phyloP scores from a whole-genome alignment of 768 basidiomycete genomes.

The Ramaria sp. region DNA sequence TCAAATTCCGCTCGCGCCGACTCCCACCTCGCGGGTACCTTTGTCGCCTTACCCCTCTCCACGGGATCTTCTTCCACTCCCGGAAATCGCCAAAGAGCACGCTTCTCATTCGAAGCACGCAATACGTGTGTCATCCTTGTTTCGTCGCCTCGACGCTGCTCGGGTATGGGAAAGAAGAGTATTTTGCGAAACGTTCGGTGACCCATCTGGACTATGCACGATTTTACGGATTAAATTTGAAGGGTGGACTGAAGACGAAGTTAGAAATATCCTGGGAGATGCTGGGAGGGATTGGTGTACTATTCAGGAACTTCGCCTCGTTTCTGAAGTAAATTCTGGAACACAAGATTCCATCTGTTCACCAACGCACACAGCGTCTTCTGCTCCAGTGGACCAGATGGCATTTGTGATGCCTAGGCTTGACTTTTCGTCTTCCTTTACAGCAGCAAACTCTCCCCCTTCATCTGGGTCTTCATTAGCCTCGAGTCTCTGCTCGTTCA shows the following conservation, averaged over 20 bases:
- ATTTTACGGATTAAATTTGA: constrained; percentile 57
- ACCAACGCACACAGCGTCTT: background rate
- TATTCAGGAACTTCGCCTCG: constrained; percentile 40
- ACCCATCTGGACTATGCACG: constrained; percentile 47
- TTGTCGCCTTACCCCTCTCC: constrained; percentile 25
- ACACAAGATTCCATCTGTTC: background rate
- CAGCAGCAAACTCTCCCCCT: background rate
- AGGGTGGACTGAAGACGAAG: constrained; percentile 61
- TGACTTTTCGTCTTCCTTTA: constrained; percentile 46
- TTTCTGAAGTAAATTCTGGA: background rate
- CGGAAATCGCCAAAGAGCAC: constrained; percentile 41
- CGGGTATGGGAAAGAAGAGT: constrained; percentile 57
- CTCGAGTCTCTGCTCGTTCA: background rate
- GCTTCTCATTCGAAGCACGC: constrained; percentile 42
- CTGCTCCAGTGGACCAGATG: background rate
- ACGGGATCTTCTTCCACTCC: constrained; percentile 40
- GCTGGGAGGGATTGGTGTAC: constrained; percentile 67
- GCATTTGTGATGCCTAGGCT: constrained; percentile 72
- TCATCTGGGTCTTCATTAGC: background rate
- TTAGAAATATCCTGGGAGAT: constrained; percentile 59
- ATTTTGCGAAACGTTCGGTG: constrained; percentile 50
- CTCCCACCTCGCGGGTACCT: constrained; percentile 56
- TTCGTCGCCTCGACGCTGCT: constrained; percentile 58
- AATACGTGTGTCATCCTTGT: constrained; percentile 54
- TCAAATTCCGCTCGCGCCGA: constrained; percentile 68